Percentiles rank a stretch among this genome's conserved stretches.
These are phyloP conservation scores for Chlorella vulgaris DNA, from an alignment of 139 green algal species.

Conservation along the genomic window DNA sequence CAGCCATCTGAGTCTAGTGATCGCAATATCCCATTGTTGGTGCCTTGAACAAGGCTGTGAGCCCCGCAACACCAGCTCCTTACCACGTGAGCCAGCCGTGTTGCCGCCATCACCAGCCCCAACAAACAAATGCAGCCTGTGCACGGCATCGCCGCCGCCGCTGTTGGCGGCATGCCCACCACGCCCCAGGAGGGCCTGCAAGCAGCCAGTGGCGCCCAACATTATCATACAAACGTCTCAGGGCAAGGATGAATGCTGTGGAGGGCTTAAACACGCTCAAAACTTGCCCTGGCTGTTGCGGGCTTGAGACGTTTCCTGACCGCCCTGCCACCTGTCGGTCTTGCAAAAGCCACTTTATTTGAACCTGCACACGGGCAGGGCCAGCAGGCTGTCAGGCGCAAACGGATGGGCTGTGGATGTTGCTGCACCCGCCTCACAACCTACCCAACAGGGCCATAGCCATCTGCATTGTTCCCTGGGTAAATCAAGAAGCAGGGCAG, in stretches of 20 bases:
- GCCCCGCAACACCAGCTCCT: too few relatives aligned
- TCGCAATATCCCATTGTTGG: too few relatives aligned
- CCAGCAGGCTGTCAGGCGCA: background rate
- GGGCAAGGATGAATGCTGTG: background rate
- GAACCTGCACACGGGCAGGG: background rate
- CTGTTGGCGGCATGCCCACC: background rate
- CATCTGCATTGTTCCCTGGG: background rate
- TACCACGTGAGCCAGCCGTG: background rate
- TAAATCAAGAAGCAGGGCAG: background rate
- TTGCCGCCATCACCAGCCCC: background rate
- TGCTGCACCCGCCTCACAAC: background rate
- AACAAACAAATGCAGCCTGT: constrained; percentile 1
- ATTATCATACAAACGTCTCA: too few relatives aligned
- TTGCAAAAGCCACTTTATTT: background rate
- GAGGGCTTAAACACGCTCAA: too few relatives aligned
- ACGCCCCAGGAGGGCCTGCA: background rate
- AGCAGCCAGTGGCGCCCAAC: background rate
- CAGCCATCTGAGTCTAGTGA: too few relatives aligned
- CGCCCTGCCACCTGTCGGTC: background rate
- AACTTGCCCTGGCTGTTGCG: constrained; percentile 21
- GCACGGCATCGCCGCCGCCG: background rate
- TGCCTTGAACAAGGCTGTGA: too few relatives aligned
- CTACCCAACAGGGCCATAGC: background rate
- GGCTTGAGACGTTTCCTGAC: background rate
- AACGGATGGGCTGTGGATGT: background rate